These are phyloP conservation scores for Pelargonium citronellum DNA, from an alignment of 441 rosid species.

Conservation along the genomic window DNA sequence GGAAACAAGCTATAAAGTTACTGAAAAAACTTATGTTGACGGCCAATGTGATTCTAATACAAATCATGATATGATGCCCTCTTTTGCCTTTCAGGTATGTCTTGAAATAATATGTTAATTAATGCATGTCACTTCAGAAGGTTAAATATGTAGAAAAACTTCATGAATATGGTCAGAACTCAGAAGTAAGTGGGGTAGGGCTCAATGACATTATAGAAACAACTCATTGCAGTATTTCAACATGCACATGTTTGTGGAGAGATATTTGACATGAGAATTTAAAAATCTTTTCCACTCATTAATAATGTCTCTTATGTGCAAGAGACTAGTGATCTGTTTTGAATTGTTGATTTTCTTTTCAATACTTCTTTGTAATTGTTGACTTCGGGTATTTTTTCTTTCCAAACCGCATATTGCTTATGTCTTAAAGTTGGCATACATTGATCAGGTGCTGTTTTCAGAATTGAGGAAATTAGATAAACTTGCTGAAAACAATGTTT, in stretches of 20 bases:
- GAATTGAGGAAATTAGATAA: slow-evolving; percentile 44
- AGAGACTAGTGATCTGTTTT: not conserved
- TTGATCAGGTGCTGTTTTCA: slow-evolving; percentile 44
- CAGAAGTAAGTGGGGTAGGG: not conserved
- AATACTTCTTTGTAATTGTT: not conserved
- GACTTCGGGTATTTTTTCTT: no score
- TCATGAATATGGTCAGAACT: not conserved
- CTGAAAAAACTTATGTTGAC: slow-evolving; percentile 15
- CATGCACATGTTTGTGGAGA: not conserved
- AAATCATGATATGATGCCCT: slow-evolving; percentile 32
- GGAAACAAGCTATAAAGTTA: slow-evolving; percentile 20
- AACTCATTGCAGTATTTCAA: not conserved
- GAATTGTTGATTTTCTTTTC: not conserved
- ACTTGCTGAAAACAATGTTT: slow-evolving; percentile 35
- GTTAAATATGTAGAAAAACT: not conserved
- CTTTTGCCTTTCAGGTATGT: slow-evolving; percentile 44
- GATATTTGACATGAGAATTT: not conserved
- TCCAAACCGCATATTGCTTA: not conserved
- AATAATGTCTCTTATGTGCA: no score
- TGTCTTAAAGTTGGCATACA: slow-evolving; percentile 15
- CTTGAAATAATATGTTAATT: not conserved
- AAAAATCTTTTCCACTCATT: no score
- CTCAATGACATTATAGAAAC: not conserved
- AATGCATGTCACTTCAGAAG: not conserved
- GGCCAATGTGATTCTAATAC: slow-evolving; percentile 18